Evolutionary conservation across 495 filamentous ascomycete genomes (phyloP).

Genomic region (Glutinoglossum americanum): DNA sequence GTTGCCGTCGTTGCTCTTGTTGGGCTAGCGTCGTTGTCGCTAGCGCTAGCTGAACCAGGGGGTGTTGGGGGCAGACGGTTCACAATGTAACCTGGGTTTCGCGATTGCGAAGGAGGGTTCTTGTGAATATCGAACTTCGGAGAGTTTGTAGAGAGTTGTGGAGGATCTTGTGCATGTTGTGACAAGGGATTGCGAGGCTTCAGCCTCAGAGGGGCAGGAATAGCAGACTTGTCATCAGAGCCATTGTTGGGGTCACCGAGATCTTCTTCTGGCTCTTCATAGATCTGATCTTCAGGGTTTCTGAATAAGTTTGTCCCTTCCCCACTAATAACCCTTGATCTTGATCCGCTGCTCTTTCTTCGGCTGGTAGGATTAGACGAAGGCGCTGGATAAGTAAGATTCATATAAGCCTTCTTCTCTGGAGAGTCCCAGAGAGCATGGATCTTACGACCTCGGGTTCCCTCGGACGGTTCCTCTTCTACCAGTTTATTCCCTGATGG

Average conservation of each 20-base stretch:
- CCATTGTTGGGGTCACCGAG: slow-evolving; percentile 7
- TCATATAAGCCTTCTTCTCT: slow-evolving; percentile 15
- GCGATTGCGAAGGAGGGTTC: slow-evolving; percentile 55
- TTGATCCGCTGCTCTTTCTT: slow-evolving; percentile 14
- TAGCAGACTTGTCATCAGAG: slow-evolving; percentile 18
- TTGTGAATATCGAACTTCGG: slow-evolving; percentile 53
- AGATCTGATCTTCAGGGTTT: slow-evolving; percentile 62
- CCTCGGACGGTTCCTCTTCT: neutral
- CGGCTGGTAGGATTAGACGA: neutral
- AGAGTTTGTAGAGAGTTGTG: slow-evolving; percentile 30
- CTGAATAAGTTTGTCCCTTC: slow-evolving; percentile 22
- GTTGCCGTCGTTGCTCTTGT: slow-evolving; percentile 15
- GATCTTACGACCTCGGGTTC: neutral
- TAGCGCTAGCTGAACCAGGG: slow-evolving; percentile 4
- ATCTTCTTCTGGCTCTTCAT: slow-evolving; percentile 50
- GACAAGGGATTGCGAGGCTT: slow-evolving; percentile 30
- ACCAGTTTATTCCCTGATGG: neutral
- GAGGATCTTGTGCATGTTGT: slow-evolving; percentile 9
- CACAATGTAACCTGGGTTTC: slow-evolving; percentile 46
- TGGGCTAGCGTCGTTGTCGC: slow-evolving; percentile 2
- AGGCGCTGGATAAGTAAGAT: slow-evolving; percentile 4
- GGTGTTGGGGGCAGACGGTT: slow-evolving; percentile 29
- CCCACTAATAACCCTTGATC: slow-evolving; percentile 24
- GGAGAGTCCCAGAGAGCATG: slow-evolving; percentile 13
- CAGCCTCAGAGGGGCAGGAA: slow-evolving; percentile 28